Percentiles rank a stretch among this genome's conserved stretches.
phyloP scores from a whole-genome alignment of 441 rosid genomes.

The Metrosideros polymorpha region DNA sequence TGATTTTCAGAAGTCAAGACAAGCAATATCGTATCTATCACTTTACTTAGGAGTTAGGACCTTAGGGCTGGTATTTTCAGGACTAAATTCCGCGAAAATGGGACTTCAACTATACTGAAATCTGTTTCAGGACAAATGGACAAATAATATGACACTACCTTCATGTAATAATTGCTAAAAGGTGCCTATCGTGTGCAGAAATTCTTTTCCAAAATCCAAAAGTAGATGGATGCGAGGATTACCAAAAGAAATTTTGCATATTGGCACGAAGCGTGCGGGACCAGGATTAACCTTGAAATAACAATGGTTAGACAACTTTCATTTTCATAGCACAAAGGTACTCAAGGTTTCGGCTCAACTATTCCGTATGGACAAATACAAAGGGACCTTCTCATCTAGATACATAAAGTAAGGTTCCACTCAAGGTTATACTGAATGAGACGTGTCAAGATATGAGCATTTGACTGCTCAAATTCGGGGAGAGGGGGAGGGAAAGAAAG shows the following conservation, averaged over 20 bases:
- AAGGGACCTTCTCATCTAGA: neutral
- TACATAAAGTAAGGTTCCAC: neutral
- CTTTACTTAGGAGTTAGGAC: neutral
- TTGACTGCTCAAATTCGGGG: no score
- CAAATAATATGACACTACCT: neutral
- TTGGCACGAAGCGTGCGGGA: neutral
- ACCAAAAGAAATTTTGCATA: neutral
- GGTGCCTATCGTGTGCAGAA: neutral
- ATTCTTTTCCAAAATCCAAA: neutral
- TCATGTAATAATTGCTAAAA: neutral
- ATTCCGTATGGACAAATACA: neutral
- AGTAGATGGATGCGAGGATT: neutral
- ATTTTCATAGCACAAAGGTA: neutral
- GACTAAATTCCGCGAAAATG: neutral
- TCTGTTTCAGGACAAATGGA: neutral
- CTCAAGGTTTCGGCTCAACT: neutral
- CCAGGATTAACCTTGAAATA: neutral
- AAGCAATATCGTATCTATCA: neutral
- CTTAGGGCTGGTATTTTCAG: neutral
- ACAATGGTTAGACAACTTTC: neutral
- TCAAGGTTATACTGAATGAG: neutral
- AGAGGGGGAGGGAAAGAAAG: neutral
- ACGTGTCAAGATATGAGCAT: no score
- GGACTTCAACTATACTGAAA: neutral
- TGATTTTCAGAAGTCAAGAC: neutral